phyloP scores from a whole-genome alignment of 768 basidiomycete genomes.

The Baorangia bicolor region DNA sequence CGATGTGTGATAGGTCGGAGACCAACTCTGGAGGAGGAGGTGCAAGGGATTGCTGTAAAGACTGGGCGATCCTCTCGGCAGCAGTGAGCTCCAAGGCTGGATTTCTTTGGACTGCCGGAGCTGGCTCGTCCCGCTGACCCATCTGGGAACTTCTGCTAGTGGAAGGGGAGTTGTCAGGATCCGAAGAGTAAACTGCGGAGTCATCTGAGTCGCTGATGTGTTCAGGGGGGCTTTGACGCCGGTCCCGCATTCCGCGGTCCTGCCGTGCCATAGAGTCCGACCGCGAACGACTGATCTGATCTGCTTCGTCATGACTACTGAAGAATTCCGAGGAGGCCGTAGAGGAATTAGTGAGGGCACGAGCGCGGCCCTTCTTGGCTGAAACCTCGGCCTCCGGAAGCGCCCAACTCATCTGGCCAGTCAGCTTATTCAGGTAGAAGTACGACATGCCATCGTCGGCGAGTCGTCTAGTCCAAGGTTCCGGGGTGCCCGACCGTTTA shows the following conservation, averaged over 20 bases:
- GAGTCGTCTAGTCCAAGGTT: constrained; percentile 80
- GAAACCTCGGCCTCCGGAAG: constrained; percentile 47
- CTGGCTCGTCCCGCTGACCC: constrained; percentile 21
- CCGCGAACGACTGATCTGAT: constrained; percentile 27
- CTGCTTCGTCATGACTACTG: constrained; percentile 23
- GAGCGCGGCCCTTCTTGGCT: constrained; percentile 32
- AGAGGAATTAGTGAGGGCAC: constrained; percentile 35
- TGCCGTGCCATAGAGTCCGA: constrained; percentile 37
- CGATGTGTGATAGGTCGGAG: constrained; percentile 58
- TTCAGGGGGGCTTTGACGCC: constrained; percentile 34
- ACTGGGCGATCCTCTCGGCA: constrained; percentile 65
- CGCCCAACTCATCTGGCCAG: constrained; percentile 69
- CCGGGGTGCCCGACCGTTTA: constrained; percentile 60
- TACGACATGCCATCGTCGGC: constrained; percentile 83
- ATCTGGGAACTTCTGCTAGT: constrained; percentile 33
- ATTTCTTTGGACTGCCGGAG: constrained; percentile 17
- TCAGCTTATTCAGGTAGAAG: constrained; percentile 72
- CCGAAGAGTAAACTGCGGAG: constrained; percentile 51
- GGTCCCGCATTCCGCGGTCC: constrained; percentile 24
- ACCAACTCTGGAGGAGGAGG: constrained; percentile 58
- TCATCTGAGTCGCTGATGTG: constrained; percentile 76
- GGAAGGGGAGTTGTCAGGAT: constrained; percentile 31
- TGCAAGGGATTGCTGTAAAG: constrained; percentile 58
- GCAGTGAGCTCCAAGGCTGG: constrained; percentile 51
- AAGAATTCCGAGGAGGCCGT: constrained; percentile 32